These are phyloP conservation scores for Tricholoma matsutake DNA, from an alignment of 768 basidiomycete species.

Conservation along the genomic window DNA sequence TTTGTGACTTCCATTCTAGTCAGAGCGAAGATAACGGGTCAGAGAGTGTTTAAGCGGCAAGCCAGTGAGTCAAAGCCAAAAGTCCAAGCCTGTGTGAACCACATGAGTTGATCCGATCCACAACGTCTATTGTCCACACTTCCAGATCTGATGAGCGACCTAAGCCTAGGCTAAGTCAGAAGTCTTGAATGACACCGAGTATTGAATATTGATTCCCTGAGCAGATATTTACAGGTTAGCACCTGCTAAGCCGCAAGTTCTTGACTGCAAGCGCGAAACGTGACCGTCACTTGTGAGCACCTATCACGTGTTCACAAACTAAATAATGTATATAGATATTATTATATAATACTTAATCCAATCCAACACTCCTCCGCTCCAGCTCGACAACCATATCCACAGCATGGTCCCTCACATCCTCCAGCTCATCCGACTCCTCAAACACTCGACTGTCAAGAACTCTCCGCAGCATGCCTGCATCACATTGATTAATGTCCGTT, in stretches of 20 bases:
- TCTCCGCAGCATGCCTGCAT: slow-evolving; percentile 45
- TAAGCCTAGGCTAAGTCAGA: too few species aligned
- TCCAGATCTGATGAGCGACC: too few species aligned
- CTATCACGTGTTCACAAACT: too few species aligned
- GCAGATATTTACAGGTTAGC: too few species aligned
- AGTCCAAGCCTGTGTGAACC: neutral
- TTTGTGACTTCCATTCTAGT: neutral
- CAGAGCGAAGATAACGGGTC: neutral
- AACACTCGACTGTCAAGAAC: slow-evolving; percentile 51
- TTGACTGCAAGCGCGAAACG: too few species aligned
- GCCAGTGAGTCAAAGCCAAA: neutral
- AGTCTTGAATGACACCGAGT: too few species aligned
- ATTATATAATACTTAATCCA: slow-evolving; percentile 2
- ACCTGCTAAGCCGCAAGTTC: too few species aligned
- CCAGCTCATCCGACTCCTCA: slow-evolving; percentile 41
- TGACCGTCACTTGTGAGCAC: too few species aligned
- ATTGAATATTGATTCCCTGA: too few species aligned
- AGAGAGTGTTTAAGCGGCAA: too few species aligned
- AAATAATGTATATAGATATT: neutral
- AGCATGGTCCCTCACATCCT: slow-evolving; percentile 74
- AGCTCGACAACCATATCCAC: slow-evolving; percentile 64
- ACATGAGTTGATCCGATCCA: neutral
- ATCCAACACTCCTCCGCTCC: slow-evolving; percentile 31
- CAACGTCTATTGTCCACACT: too few species aligned
- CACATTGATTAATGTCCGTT: slow-evolving; percentile 41